Percentiles rank a stretch among this genome's conserved stretches.
These are phyloP conservation scores for Piper betle DNA, from an alignment of 164 flowering plant genomes.

Conservation along the genomic window DNA sequence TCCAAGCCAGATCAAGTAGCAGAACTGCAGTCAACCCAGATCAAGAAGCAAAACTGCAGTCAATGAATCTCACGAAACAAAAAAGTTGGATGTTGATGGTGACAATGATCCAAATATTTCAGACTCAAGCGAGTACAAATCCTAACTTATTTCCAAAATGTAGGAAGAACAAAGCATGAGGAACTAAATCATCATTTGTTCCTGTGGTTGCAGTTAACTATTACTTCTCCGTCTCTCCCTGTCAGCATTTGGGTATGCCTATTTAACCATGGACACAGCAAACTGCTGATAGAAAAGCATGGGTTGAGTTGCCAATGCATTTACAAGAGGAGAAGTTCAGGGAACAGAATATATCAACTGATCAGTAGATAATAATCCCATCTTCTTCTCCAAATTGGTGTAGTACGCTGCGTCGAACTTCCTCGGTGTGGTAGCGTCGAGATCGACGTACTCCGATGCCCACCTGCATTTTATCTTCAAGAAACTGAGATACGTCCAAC, in stretches of 20 bases:
- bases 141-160: background rate
- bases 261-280: slow-evolving; percentile 61
- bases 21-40: background rate
- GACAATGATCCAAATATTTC: background rate
- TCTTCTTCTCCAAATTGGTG: slow-evolving; percentile 39
- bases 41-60: background rate
- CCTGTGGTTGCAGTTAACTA: slow-evolving; percentile 39
- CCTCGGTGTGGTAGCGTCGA: slow-evolving; percentile 51
- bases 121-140: background rate
- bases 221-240: slow-evolving; percentile 46
- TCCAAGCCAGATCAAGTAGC: too few species aligned
- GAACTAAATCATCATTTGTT: slow-evolving; percentile 15
- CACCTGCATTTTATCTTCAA: slow-evolving; percentile 59
- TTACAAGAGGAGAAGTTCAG: slow-evolving; percentile 35
- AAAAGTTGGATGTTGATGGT: background rate
- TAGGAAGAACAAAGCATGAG: background rate
- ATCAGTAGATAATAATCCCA: slow-evolving; percentile 55
- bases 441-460: slow-evolving; percentile 47
- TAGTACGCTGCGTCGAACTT: slow-evolving; percentile 45
- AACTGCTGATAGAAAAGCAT: slow-evolving; percentile 37
- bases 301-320: slow-evolving; percentile 25
- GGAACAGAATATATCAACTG: slow-evolving; percentile 39
- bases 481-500: slow-evolving; percentile 32
- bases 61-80: background rate
- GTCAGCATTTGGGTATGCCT: slow-evolving; percentile 45